phyloP scores from a whole-genome alignment of 2,329 filamentous ascomycete genomes.

The Fusarium nematophilum region DNA sequence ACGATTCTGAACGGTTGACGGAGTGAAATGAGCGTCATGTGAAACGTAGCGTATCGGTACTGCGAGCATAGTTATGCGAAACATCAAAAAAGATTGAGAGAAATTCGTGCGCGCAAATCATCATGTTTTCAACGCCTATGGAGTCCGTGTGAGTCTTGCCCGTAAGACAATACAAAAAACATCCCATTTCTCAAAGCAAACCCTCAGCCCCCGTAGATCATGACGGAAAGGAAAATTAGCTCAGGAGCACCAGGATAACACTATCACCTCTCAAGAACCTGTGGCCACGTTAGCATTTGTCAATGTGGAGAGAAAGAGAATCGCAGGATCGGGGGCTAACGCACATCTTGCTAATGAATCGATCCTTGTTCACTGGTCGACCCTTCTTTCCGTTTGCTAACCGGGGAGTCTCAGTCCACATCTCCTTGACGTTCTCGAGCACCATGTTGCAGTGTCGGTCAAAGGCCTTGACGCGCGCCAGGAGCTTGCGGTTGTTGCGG shows the following conservation, averaged over 20 bases:
- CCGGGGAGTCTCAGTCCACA: slow-evolving; percentile 97
- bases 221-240: slow-evolving; percentile 57
- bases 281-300: slow-evolving; percentile 35
- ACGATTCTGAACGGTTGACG: background rate
- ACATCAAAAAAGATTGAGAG: slow-evolving; percentile 6
- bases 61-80: slow-evolving; percentile 11
- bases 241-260: slow-evolving; percentile 87
- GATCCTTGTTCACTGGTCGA: slow-evolving; percentile 93
- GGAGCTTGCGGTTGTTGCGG: slow-evolving; percentile 97
- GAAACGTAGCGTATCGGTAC: background rate
- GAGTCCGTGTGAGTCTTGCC: slow-evolving; percentile 48
- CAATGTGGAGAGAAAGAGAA: background rate
- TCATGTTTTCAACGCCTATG: slow-evolving; percentile 54
- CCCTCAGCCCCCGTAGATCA: slow-evolving; percentile 31
- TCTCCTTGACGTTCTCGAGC: slow-evolving; percentile 92
- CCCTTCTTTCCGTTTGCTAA: slow-evolving; percentile 89
- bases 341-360: slow-evolving; percentile 97
- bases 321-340: slow-evolving; percentile 48
- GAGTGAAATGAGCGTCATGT: background rate
- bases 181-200: slow-evolving; percentile 42
- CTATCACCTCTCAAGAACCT: slow-evolving; percentile 90
- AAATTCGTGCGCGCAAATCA: slow-evolving; percentile 33
- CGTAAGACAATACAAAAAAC: slow-evolving; percentile 46
- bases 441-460: slow-evolving; percentile 99
- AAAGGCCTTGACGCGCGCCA: slow-evolving; percentile 97